Base-by-base conservation (phyloP, 768 basidiomycete species). In the Serendipita sp. region DNA sequence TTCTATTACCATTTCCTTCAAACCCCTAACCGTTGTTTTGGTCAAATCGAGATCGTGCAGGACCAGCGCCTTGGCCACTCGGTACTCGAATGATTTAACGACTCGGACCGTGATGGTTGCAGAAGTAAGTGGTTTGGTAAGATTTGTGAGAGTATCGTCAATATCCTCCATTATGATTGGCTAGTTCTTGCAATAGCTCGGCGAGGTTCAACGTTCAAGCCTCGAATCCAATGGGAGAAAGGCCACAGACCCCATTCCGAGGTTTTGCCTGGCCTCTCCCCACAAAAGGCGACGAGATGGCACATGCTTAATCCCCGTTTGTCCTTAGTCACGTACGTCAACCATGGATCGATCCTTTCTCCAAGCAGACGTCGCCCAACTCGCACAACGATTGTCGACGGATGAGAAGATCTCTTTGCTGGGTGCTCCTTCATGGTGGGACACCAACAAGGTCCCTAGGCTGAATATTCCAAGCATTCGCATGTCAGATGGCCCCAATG, bases 41-140 rank as follows among this genome's bases (percentile, higher is more conserved):
- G 84, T 82, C 65, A 96, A 82, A 70, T 99, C 82, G 65, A 94
- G 68, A 67, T 86, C 77, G 69, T 84, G 87, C 60, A 98, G 77
- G 61, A 99, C 85, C 66, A 97, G 79, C 70, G 82, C 85, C 67
- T 85, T 86, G 71, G 91, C 88, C 62, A 93, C 97, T 62, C 95
- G 82, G 72, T 83, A 97, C 70, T 83, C 84, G 71, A 99, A 95
- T 20, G 90, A 92, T 71, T 99, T 99, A 76, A 99, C 90, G 65
- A 97, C 79, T 33, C 95, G 84, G 56, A 98, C 72, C 4, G 95
- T 98, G 63, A 98, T 74, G 3, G 90, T 92, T 22, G 91, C 90
- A 65, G 83, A 78, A 2, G 86, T 85, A 67, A 75, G 79, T 9
- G 90, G 86, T 2, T 79, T 76, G 30, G 82, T 76, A 61, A 79